Evolutionary conservation across 768 basidiomycete genomes (phyloP).

Genomic region (Neoboletus brunneissimus): DNA sequence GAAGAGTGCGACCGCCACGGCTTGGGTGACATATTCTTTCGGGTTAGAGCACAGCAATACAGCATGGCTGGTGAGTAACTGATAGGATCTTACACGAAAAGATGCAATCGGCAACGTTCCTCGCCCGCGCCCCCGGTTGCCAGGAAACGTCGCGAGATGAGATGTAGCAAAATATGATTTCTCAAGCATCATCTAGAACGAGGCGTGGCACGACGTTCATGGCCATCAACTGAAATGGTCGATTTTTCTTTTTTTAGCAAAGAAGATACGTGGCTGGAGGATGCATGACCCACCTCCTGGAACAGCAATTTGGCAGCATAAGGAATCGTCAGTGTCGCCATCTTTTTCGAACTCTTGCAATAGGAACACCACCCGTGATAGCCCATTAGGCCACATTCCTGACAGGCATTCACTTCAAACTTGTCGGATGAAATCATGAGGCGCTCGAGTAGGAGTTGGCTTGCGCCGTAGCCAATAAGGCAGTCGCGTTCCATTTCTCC

Average conservation of each 20-base stretch:
- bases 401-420: constrained; percentile 95
- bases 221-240: constrained; percentile 71
- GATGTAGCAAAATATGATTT: constrained; percentile 1
- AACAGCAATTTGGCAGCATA: constrained; percentile 93
- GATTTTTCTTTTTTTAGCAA: constrained; percentile 1
- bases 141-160: background rate
- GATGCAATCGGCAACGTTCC: background rate
- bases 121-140: constrained; percentile 5
- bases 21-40: background rate
- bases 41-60: constrained; percentile 7
- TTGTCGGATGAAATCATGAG: constrained; percentile 99
- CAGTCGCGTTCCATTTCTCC: constrained; percentile 99
- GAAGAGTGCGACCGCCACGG: background rate
- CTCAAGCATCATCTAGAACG: constrained; percentile 75
- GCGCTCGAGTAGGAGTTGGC: constrained; percentile 91
- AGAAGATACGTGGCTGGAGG: background rate
- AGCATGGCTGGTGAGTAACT: constrained; percentile 3
- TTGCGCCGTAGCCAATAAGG: constrained; percentile 97
- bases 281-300: constrained; percentile 63
- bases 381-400: constrained; percentile 92
- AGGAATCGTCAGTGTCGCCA: constrained; percentile 93
- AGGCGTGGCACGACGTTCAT: constrained; percentile 95
- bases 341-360: constrained; percentile 95
- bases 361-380: constrained; percentile 97
- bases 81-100: constrained; percentile 1